Evolutionary conservation across 2,329 filamentous ascomycete species (phyloP).

Genomic region (Colletotrichum incanum): DNA sequence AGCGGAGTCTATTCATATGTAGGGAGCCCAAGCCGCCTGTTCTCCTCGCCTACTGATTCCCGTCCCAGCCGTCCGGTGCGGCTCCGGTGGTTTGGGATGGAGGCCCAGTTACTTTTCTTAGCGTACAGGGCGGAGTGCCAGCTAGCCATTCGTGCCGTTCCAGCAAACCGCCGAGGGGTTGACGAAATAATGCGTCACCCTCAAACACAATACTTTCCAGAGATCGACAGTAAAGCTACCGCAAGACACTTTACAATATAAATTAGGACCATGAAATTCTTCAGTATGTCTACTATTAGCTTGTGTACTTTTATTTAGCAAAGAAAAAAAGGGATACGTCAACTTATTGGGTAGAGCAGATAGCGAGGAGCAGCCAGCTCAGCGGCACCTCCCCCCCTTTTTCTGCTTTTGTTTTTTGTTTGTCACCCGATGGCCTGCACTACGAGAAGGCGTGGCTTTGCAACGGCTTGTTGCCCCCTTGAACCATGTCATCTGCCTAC

Average conservation of each 20-base stretch:
- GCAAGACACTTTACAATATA: too few species aligned
- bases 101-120: not conserved
- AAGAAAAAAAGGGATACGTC: too few species aligned
- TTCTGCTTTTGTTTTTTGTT: too few species aligned
- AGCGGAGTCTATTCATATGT: not conserved
- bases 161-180: not conserved
- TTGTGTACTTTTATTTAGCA: too few species aligned
- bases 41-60: not conserved
- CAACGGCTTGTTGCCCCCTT: conserved; percentile 1
- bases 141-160: not conserved
- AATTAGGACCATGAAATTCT: too few species aligned
- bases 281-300: too few species aligned
- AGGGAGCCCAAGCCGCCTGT: not conserved
- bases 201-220: too few species aligned
- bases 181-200: not conserved
- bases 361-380: too few species aligned
- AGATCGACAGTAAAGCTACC: too few species aligned
- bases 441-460: not conserved
- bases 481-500: conserved; percentile 1
- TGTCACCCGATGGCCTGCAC: too few species aligned
- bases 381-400: too few species aligned
- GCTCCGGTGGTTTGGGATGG: conserved; percentile 20
- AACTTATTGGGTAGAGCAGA: too few species aligned
- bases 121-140: not conserved
- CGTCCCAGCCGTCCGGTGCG: conserved; percentile 17